Evolutionary conservation across 139 green algal genomes (phyloP).

Genomic region (Chlamydomonas applanata): DNA sequence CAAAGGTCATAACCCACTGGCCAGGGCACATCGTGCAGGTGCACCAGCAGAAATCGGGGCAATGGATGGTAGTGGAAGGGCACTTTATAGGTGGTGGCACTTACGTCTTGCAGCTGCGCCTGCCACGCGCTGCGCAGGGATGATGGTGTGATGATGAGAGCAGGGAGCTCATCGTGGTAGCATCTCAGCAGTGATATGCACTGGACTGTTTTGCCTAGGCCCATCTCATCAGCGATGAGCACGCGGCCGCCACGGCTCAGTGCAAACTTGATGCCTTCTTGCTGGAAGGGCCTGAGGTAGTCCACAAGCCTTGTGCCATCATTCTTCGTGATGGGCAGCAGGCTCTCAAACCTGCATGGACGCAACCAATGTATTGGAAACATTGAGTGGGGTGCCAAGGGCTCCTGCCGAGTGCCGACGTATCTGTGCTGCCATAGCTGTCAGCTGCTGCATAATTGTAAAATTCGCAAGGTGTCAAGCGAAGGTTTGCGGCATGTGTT

Average conservation of each 20-base stretch:
- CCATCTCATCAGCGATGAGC: conserved; percentile 60
- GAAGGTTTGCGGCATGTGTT: too few species aligned
- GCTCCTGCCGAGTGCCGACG: too few species aligned
- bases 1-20: too few species aligned
- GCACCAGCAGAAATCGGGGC: too few species aligned
- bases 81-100: too few species aligned
- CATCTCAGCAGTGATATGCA: conserved; percentile 57
- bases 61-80: too few species aligned
- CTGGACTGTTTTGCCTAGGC: conserved; percentile 33
- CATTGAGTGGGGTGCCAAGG: too few species aligned
- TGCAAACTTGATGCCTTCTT: conserved; percentile 73
- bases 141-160: conserved; percentile 71
- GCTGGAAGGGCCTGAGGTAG: conserved; percentile 58
- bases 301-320: conserved; percentile 27
- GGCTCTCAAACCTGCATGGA: conserved; percentile 1
- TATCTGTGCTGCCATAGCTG: too few species aligned
- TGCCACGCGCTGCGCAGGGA: conserved; percentile 77
- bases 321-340: neutral
- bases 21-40: too few species aligned
- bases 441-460: neutral
- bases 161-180: conserved; percentile 79
- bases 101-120: conserved; percentile 52
- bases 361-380: too few species aligned
- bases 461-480: too few species aligned
- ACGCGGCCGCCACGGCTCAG: conserved; percentile 65